Evolutionary conservation across 1,284 basidiomycete genomes (phyloP), one percentile per base, ranked within the genome.

Genomic region (Marasmius oreades): DNA sequence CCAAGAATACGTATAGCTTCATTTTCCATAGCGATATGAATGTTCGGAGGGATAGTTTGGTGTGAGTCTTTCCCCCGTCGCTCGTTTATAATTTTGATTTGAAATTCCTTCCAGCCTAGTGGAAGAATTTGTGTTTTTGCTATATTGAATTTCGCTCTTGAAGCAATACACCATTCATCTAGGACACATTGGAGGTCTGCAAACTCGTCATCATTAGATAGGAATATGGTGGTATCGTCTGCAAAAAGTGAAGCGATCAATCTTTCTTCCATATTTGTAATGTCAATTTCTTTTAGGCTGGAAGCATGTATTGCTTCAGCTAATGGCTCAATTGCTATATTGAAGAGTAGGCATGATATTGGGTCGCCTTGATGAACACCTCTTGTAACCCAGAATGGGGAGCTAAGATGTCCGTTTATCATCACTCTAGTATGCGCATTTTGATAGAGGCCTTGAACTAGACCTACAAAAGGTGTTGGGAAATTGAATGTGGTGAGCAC

Each of bases 281-380:
- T 52, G 2, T 53, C 11, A n/a, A 62, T 55, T 3, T 67, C 67
- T 48, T 55, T 5, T 11, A 70, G 57, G 6, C 46, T 14, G 0
- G 66, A 68, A 0, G 42, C 23, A 6, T 66, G 11, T 4, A 69
- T 45, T 24, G 52, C 48, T 12, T 28, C 44, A 0, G 67, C 61
- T 5, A 70, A 52, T 1, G 65, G 65, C 53, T 69, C 67, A 3
- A 69, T 67, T 0, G 65, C 65, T 2, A 68, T n/a, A 46, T 72
- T 47, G 10, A 73, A 74, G 0, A 74, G 62, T 0, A 74, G 61
- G 55, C 70, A 73, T 0, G 71, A 73, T 0, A 70, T 47, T 0
- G 64, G 68, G 58, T 70, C 64, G 0, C 65, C 67, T 46, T 72
- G 68, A 2, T 65, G 0, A 0, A 72, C 67, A 0, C 70, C 70